Evolutionary conservation across 192 early-diverging fungal genomes (phyloP).

Genomic region (Gryganskiella cystojenkinii): DNA sequence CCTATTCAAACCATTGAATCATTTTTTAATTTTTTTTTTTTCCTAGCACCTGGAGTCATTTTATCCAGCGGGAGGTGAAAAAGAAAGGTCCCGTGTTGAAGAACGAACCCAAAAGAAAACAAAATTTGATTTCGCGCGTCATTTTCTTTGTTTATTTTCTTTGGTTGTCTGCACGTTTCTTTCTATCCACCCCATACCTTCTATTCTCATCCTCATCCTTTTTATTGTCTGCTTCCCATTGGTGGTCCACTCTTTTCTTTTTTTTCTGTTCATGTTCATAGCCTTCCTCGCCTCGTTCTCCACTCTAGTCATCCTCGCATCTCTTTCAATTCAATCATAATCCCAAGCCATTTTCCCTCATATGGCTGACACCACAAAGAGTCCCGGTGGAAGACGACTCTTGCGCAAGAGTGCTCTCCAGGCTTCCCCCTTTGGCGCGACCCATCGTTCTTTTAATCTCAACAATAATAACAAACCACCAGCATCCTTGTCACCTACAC

Average conservation of each 20-base stretch:
- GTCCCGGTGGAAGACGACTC: slow-evolving; percentile 29
- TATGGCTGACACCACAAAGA: slow-evolving; percentile 18
- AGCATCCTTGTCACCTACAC: slow-evolving; percentile 2
- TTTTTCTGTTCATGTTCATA: not conserved
- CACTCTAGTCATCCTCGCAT: not conserved
- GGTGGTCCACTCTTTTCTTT: not conserved
- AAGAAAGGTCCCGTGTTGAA: no score
- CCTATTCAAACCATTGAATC: no score
- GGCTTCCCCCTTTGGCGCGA: slow-evolving; percentile 43
- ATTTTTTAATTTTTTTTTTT: no score
- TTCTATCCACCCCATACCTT: not conserved
- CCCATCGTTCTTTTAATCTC: slow-evolving; percentile 21
- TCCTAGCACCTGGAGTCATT: no score
- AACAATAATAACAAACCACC: not conserved
- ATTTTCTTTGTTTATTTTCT: not conserved
- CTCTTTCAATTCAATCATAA: not conserved
- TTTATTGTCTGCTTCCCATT: not conserved
- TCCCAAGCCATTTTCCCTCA: not conserved
- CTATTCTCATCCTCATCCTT: not conserved
- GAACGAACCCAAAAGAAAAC: no score
- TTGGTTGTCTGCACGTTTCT: not conserved
- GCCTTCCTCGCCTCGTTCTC: not conserved
- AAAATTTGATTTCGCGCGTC: not conserved
- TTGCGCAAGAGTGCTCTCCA: slow-evolving; percentile 40
- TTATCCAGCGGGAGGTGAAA: no score